Evolutionary conservation across 225 moss, liverwort and hornwort genomes (phyloP), one percentile per base, ranked within the genome.

Genomic region (Polytrichum commune): DNA sequence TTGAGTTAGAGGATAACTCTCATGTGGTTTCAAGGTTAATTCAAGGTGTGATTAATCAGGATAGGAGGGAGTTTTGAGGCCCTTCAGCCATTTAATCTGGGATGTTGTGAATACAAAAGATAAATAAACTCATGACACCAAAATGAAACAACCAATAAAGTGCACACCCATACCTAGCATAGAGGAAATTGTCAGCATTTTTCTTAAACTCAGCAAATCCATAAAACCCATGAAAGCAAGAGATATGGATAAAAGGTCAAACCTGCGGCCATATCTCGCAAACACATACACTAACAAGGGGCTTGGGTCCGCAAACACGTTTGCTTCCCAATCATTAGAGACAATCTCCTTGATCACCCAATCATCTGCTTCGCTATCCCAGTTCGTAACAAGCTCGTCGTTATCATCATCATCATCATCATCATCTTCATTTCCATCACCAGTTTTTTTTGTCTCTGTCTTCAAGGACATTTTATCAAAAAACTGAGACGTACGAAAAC

Each of bases 251-350:
- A 53, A 71, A 38, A 46, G 16, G 46, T 46, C 65, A 20, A 68
- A 89, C 89, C 89, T 86, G 77, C 79, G 75, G 27, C 89, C 89
- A 64, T 89, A 89, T 86, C 89, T 77, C 35, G 86, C 86, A 55
- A 86, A 86, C 27, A 78, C 78, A 54, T 84, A 89, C 53, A 89
- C 86, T 19, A 86, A 60, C 71, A 89, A 74, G 22, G 89, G 89
- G 69, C 82, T 80, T 26, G 86, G 84, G 26, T 80, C 79, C 22
- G 63, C 76, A 30, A 89, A 89, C 0, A 86, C 86, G 8, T 0
- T 72, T 19, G 55, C 4, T 61, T 77, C 83, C 89, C 89, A 89
- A 2, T 89, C 89, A 13, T 16, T 68, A 19, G 75, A 3, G 16
- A 80, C 82, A 30, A 89, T 89, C 65, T 89, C 89, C 65, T 75